phyloP scores from a whole-genome alignment of 768 basidiomycete genomes.

The Tulasnella calospora region DNA sequence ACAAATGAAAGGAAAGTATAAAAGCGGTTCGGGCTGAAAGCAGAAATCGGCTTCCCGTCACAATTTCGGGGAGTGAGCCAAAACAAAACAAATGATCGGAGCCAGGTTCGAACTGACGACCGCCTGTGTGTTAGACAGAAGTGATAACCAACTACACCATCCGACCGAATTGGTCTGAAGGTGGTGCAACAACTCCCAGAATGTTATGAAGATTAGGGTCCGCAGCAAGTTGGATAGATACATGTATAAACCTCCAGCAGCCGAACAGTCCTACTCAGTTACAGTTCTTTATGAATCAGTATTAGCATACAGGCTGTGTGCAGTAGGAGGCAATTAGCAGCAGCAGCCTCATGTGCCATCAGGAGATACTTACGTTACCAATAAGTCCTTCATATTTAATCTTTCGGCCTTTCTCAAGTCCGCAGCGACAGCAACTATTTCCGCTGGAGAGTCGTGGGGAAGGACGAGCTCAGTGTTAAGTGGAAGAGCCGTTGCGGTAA shows the following conservation, averaged over 20 bases:
- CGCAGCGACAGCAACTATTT: conserved; percentile 8
- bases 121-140: conserved; percentile 20
- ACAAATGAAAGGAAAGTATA: too few relatives aligned
- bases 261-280: not conserved
- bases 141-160: conserved; percentile 20
- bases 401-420: conserved; percentile 18
- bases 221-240: not conserved
- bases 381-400: conserved; percentile 12
- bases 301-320: not conserved
- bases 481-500: not conserved
- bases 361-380: conserved; percentile 12
- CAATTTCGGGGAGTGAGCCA: not conserved
- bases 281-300: not conserved
- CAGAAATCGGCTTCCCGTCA: too few relatives aligned
- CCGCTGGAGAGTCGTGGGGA: conserved; percentile 1
- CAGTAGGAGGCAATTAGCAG: not conserved
- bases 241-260: not conserved
- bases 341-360: not conserved
- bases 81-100: not conserved
- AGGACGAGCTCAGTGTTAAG: conserved; percentile 11
- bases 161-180: not conserved
- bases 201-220: too few relatives aligned
- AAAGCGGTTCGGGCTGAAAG: too few relatives aligned
- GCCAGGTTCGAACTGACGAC: conserved; percentile 24
- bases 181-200: too few relatives aligned